Evolutionary conservation across 2,329 filamentous ascomycete species (phyloP).

Genomic region (Fusarium mundagurra): DNA sequence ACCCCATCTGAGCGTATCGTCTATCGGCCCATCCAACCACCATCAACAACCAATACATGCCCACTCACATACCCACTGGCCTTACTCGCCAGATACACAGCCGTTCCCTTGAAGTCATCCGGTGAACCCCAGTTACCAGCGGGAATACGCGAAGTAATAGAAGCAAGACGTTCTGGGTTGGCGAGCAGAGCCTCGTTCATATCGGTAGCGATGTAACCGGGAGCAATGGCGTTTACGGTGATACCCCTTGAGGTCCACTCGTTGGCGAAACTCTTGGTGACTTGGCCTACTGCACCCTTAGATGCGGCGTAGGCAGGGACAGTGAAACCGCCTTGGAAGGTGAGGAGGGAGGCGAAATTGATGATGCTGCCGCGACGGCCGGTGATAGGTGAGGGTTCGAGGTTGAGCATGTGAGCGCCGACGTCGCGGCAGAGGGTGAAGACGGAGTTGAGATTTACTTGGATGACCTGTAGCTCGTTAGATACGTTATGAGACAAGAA

Average conservation of each 20-base stretch:
- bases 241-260: conserved; percentile 86
- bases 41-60: conserved; percentile 84
- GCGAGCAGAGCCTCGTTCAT: conserved; percentile 89
- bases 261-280: conserved; percentile 87
- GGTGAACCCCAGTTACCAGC: conserved; percentile 84
- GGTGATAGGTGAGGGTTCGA: conserved; percentile 56
- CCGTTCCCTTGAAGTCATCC: conserved; percentile 87
- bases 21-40: conserved; percentile 90
- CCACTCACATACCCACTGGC: conserved; percentile 86
- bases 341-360: conserved; percentile 84
- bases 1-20: background rate
- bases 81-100: conserved; percentile 79
- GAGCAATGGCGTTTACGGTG: conserved; percentile 88
- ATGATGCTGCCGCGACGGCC: conserved; percentile 77
- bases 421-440: conserved; percentile 83
- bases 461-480: conserved; percentile 66
- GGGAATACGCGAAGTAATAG: conserved; percentile 83
- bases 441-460: conserved; percentile 86
- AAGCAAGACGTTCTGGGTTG: conserved; percentile 73
- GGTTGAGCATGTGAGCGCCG: conserved; percentile 79
- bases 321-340: conserved; percentile 87
- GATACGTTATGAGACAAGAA: background rate
- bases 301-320: conserved; percentile 88
- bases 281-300: conserved; percentile 85
- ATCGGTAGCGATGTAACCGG: conserved; percentile 91